Percentiles rank a stretch among this genome's conserved stretches.
phyloP scores from a whole-genome alignment of 352 stramenopile genomes.

The Hyphochytrium catenoides region DNA sequence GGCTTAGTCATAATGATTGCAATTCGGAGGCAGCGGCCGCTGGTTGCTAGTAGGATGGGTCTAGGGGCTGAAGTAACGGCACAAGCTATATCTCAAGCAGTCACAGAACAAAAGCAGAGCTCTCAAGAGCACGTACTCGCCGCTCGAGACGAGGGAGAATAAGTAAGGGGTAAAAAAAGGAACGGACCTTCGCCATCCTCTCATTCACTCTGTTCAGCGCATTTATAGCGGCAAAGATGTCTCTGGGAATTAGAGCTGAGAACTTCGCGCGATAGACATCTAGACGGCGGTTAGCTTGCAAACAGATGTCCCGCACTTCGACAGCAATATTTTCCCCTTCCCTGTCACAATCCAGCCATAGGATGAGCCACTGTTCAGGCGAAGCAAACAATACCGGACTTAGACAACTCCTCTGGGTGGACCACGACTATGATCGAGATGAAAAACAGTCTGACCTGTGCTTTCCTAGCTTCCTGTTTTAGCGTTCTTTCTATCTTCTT shows the following conservation, averaged over 20 bases:
- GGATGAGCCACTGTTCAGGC: conserved; percentile 45
- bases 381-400: neutral
- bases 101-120: too few species aligned
- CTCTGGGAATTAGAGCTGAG: conserved; percentile 69
- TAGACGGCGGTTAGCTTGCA: conserved; percentile 33
- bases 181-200: too few species aligned
- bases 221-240: conserved; percentile 67
- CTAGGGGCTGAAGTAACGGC: too few species aligned
- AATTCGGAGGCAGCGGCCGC: too few species aligned
- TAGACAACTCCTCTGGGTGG: neutral
- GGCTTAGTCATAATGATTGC: too few species aligned
- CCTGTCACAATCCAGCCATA: conserved; percentile 99
- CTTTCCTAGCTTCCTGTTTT: conserved; percentile 40
- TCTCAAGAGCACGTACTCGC: too few species aligned
- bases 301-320: conserved; percentile 74
- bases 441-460: conserved; percentile 18
- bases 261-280: conserved; percentile 69
- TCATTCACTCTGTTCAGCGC: conserved; percentile 47
- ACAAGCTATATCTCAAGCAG: too few species aligned
- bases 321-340: conserved; percentile 99
- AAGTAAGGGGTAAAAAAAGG: too few species aligned
- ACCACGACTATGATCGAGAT: conserved; percentile 1
- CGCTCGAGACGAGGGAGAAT: too few species aligned
- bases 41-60: too few species aligned
- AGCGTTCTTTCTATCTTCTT: conserved; percentile 73